Base-by-base conservation (phyloP, 2,329 filamentous ascomycete species). In the Fusarium pininemorale region DNA sequence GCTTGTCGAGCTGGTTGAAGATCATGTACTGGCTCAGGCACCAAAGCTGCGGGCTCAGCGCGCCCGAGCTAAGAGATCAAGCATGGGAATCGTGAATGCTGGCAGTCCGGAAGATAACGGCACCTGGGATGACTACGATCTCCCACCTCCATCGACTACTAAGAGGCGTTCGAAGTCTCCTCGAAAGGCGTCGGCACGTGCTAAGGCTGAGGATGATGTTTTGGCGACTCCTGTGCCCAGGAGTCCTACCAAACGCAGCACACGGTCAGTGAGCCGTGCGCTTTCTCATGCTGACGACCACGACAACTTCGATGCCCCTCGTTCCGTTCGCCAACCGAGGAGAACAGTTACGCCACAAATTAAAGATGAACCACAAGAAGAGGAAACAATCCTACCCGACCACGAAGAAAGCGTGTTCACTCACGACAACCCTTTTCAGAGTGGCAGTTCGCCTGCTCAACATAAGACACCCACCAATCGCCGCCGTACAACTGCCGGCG, bases 341-440 rank as follows among this genome's bases (percentile, higher is more conserved):
- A 87, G 87, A 74, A 87, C 87, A 54, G 84, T 82, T 44, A 86
- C 87, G 2, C 88, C 88, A 4, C 84, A 85, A 64, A 82, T 89
- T 48, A 90, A 90, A 78, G 76, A 81, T 4, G 90, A 93, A 57
- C 84, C 87, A 14, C 85, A 86, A 50, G 82, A 82, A 20, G 76
- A 79, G 65, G 76, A 78, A 67, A 78, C 32, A 45, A 70, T 42
- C 45, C 61, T 69, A 28, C 70, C 47, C 10, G 63, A 72, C 28
- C 83, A 85, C 44, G 87, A 88, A 38, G 87, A 88, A 39, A 92
- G 88, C 77, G 92, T 93, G 38, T 98, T 98, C 82, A 94, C 93
- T 4, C 89, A 92, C 75, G 94, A 98, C 61, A 98, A 98, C 78
- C 95, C 96, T 0, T 98, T 98, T 80, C 96, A 98, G 81, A 94